Evolutionary conservation across 1,284 basidiomycete genomes (phyloP), one percentile per base, ranked within the genome.

Genomic region (Moniliella sp.): DNA sequence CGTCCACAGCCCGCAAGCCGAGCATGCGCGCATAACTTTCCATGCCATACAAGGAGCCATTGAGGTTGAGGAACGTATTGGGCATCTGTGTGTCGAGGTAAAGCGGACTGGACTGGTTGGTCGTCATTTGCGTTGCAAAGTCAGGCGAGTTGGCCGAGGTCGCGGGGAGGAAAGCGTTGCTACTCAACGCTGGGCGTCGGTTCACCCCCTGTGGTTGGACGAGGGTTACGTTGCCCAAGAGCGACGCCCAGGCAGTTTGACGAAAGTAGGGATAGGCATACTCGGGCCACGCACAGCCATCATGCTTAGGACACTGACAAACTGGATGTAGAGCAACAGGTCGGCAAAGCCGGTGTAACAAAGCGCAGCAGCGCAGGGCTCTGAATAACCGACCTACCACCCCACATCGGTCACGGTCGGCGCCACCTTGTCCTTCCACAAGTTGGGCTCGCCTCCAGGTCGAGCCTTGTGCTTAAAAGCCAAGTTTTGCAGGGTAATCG

Each of bases 261-360:
- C 38, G 36, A 33, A 51, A 45, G 30, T 51, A 48, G 7, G 32
- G 33, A 80, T 83, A 94, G 36, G 77, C 69, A 61, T 86, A 94
- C 9, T 69, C 65, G 1, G 88, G 86, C 86, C 86, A 97, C 51
- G 69, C 16, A 94, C 82, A 16, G 82, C 78, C 31, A 93, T 73
- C 78, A 91, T 88, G 15, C 74, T 75, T 13, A 94, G 65, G 29
- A 75, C 70, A 3, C 65, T 63, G 37, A 65, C 64, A 45, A 65
- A 93, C 49, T 91, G 84, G 0, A 83, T 78, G 53, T 88, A 82
- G 52, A 81, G 77, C 32, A 93, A 70, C 37, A 97, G 72, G 61
- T 97, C 88, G 40, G 83, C 70, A 63, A 86, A 67, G 4, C 82
- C 82, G 88, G 86, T 0, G 88, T 93, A 41, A 77, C 82, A 50